Evolutionary conservation across 139 green algal species (phyloP).

Genomic region (Chlorella sp.): DNA sequence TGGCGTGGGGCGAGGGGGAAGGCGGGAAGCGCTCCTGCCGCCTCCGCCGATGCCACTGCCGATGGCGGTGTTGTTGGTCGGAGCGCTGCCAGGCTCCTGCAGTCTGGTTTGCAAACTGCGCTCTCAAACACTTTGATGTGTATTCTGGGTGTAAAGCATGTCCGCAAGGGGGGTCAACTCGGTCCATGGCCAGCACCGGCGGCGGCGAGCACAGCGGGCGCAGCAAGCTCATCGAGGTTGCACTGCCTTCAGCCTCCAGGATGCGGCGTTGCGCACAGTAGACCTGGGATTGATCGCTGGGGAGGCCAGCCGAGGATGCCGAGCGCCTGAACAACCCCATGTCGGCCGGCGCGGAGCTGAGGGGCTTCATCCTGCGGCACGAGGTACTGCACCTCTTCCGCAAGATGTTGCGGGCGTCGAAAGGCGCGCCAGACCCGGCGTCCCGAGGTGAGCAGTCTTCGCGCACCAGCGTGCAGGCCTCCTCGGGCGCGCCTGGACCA

Average conservation of each 20-base stretch:
- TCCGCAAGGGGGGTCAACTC: no score
- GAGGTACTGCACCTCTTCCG: constrained; percentile 32
- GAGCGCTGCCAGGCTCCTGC: no score
- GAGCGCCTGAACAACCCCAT: background rate
- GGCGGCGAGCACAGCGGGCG: background rate
- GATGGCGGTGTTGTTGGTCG: no score
- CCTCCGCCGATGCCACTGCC: background rate
- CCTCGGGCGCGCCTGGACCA: background rate
- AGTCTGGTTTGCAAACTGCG: no score
- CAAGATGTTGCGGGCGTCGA: background rate
- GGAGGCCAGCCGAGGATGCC: background rate
- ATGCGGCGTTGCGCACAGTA: no score
- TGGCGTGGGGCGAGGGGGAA: background rate
- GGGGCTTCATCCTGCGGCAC: constrained; percentile 19
- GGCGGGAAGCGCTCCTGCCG: background rate
- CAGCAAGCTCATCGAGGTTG: background rate
- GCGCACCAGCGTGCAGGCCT: background rate
- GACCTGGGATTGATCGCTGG: background rate
- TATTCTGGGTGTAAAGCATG: no score
- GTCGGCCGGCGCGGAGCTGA: constrained; percentile 12
- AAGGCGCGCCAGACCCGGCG: background rate
- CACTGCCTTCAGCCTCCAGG: background rate
- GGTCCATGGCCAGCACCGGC: background rate
- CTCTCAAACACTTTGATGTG: no score
- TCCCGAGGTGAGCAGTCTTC: background rate